phyloP scores from a whole-genome alignment of 345 rosid species.

The Durio zibethinus region DNA sequence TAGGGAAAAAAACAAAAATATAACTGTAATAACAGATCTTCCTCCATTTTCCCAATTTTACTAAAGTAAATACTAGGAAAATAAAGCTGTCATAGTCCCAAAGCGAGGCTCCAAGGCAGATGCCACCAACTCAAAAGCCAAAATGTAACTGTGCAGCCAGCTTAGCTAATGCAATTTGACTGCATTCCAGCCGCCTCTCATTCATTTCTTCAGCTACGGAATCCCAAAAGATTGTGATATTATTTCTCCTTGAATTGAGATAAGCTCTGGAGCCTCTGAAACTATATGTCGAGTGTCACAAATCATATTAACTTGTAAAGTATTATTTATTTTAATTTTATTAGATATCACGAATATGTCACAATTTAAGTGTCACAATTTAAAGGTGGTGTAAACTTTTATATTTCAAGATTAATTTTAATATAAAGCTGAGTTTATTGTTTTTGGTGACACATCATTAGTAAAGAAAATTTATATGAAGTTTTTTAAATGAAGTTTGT shows the following conservation, averaged over 20 bases:
- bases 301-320: too few relatives aligned
- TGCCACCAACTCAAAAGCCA: conserved; percentile 77
- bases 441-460: too few relatives aligned
- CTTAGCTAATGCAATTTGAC: conserved; percentile 87
- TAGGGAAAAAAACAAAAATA: neutral
- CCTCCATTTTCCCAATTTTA: conserved; percentile 8
- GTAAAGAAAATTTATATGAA: too few relatives aligned
- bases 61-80: neutral
- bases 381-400: too few relatives aligned
- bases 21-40: conserved; percentile 1
- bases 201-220: conserved; percentile 85
- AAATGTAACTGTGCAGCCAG: conserved; percentile 84
- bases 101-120: conserved; percentile 89
- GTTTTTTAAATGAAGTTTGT: too few relatives aligned
- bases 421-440: too few relatives aligned
- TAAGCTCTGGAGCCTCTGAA: conserved; percentile 46
- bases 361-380: too few relatives aligned
- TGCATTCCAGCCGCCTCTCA: conserved; percentile 94
- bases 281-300: conserved; percentile 59
- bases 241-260: conserved; percentile 81
- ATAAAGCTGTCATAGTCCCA: conserved; percentile 64
- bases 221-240: conserved; percentile 93
- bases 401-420: too few relatives aligned
- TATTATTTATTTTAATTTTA: too few relatives aligned
- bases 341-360: too few relatives aligned